Conservation (phyloP, 2,329 filamentous ascomycete species). For the Scopulariopsis brevicaulis region DNA sequence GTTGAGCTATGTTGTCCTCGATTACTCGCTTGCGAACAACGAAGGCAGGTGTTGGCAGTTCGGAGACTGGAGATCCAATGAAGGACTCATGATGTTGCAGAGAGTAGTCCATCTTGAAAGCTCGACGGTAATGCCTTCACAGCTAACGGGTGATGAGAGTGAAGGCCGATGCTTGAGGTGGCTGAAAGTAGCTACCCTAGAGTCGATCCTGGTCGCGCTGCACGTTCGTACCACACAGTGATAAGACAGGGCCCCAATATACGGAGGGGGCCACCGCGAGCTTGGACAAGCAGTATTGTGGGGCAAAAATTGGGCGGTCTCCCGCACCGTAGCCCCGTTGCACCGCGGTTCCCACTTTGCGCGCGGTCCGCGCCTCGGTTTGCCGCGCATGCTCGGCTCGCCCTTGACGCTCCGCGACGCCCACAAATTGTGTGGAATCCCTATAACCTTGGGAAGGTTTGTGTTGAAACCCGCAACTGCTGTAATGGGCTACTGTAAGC, state of each 20-base stretch:
- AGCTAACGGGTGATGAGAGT: neutral
- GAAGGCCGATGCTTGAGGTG: neutral
- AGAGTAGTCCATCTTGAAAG: neutral
- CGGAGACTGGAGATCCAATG: constrained; percentile 18
- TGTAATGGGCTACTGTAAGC: neutral
- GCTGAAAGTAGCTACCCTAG: neutral
- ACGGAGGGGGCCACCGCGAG: neutral
- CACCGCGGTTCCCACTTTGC: neutral
- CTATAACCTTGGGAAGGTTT: neutral
- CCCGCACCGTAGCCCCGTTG: neutral
- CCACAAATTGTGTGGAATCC: neutral
- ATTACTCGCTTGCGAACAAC: constrained; percentile 23
- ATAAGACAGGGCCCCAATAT: neutral
- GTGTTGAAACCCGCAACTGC: neutral
- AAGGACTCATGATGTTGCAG: constrained; percentile 17
- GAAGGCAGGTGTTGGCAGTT: constrained; percentile 25
- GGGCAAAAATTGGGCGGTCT: too few species aligned
- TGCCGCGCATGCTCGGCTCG: neutral
- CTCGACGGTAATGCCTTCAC: neutral
- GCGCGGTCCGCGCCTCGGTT: neutral
- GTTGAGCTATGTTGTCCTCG: constrained; percentile 21
- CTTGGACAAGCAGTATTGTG: neutral
- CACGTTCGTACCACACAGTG: neutral
- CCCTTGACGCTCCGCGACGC: neutral
- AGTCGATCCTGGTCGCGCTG: neutral